phyloP scores from a whole-genome alignment of 2,329 filamentous ascomycete genomes.

The Aureobasidium vineae region DNA sequence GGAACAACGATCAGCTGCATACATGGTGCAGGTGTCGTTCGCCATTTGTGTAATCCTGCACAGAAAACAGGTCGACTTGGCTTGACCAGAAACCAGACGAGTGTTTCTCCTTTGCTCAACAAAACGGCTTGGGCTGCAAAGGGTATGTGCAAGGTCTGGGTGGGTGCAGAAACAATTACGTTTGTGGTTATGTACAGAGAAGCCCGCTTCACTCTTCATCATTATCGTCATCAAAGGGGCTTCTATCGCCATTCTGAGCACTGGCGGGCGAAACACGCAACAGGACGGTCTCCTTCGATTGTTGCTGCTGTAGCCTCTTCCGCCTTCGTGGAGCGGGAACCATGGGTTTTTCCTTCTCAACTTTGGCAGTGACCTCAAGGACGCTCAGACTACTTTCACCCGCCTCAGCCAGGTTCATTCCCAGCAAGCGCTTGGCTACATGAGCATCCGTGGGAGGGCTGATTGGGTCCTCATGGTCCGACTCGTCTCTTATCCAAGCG shows the following conservation, averaged over 20 bases:
- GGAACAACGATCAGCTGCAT: constrained; percentile 6
- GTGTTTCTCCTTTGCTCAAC: background rate
- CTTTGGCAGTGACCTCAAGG: constrained; percentile 64
- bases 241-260: constrained; percentile 28
- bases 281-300: constrained; percentile 28
- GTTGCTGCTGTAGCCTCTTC: constrained; percentile 38
- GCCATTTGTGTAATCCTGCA: constrained; percentile 6
- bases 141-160: background rate
- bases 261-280: constrained; percentile 27
- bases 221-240: constrained; percentile 31
- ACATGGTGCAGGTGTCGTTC: background rate
- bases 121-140: constrained; percentile 7
- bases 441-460: constrained; percentile 34
- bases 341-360: constrained; percentile 76
- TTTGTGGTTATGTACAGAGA: constrained; percentile 10
- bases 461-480: constrained; percentile 31
- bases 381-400: constrained; percentile 74
- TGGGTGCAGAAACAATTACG: constrained; percentile 5
- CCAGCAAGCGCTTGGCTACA: constrained; percentile 58
- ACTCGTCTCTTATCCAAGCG: constrained; percentile 40
- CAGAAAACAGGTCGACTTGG: background rate
- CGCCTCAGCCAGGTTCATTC: constrained; percentile 68
- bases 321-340: constrained; percentile 73
- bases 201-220: constrained; percentile 25
- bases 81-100: background rate